Evolutionary conservation across 1,284 basidiomycete species (phyloP).

Genomic region (Apiotrichum brassicae): DNA sequence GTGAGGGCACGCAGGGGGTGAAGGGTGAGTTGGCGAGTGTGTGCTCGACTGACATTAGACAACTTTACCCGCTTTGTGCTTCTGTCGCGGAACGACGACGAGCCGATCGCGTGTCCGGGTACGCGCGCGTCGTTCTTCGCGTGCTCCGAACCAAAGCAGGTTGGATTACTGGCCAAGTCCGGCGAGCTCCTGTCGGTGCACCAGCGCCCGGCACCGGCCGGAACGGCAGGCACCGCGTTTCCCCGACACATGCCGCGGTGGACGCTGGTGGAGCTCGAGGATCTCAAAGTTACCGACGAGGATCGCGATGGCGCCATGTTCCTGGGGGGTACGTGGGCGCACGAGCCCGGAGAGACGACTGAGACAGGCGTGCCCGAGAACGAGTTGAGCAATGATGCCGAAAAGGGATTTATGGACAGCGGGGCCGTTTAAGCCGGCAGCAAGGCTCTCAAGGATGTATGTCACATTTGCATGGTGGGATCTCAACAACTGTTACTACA

Average conservation of each 20-base stretch:
- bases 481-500: no score
- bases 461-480: constrained; percentile 2
- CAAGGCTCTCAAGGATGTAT: not conserved
- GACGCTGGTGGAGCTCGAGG: constrained; percentile 7
- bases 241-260: constrained; percentile 5
- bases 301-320: not conserved
- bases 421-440: not conserved
- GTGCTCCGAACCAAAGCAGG: not conserved
- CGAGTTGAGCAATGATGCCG: not conserved
- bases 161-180: not conserved
- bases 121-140: constrained; percentile 3
- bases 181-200: not conserved
- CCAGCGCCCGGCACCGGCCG: constrained; percentile 8
- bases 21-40: constrained; percentile 22
- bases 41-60: constrained; percentile 22
- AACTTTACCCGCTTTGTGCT: constrained; percentile 46
- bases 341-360: not conserved
- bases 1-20: constrained; percentile 39
- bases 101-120: not conserved
- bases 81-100: constrained; percentile 14
- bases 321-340: not conserved
- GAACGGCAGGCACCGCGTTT: not conserved
- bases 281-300: no score
- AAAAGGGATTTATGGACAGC: not conserved
- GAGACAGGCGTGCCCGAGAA: not conserved